Conservation (phyloP, 139 green algal genomes). For the Closterium sp. region DNA sequence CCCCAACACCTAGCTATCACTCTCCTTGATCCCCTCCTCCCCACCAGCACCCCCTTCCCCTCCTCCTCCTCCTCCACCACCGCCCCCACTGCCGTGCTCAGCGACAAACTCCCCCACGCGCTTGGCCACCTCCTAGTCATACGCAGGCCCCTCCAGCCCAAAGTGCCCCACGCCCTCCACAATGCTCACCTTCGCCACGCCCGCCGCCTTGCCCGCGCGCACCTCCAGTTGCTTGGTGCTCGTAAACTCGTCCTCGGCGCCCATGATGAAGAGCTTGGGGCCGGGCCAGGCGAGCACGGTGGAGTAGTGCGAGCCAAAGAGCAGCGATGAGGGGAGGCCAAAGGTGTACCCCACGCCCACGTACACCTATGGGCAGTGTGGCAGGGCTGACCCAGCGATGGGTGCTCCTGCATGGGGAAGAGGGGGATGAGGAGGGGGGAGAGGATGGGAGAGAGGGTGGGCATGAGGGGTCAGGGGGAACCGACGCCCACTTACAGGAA, state of each 20-base stretch:
- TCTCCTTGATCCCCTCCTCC: too few species aligned
- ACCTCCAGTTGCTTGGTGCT: not conserved
- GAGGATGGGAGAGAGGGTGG: too few species aligned
- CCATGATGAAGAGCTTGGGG: conserved; percentile 32
- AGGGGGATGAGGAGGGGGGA: too few species aligned
- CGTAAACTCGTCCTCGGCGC: conserved; percentile 13
- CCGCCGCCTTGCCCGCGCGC: not conserved
- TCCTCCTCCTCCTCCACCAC: too few species aligned
- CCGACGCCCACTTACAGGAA: conserved; percentile 6
- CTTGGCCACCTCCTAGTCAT: conserved; percentile 13
- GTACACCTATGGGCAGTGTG: too few species aligned
- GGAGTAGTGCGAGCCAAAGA: conserved; percentile 21
- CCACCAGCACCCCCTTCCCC: too few species aligned
- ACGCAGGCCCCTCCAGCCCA: conserved; percentile 10
- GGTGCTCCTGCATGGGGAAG: too few species aligned
- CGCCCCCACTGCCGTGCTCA: too few species aligned
- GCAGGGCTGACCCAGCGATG: too few species aligned
- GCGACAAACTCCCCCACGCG: not conserved
- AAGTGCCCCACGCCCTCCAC: conserved; percentile 26
- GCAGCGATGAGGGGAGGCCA: not conserved
- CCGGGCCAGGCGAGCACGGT: not conserved
- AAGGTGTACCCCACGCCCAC: conserved; percentile 30
- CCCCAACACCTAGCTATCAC: too few species aligned
- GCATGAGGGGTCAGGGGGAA: too few species aligned
- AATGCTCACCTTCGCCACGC: not conserved